phyloP scores from a whole-genome alignment of 495 filamentous ascomycete species.

The Penicillium pulvis region DNA sequence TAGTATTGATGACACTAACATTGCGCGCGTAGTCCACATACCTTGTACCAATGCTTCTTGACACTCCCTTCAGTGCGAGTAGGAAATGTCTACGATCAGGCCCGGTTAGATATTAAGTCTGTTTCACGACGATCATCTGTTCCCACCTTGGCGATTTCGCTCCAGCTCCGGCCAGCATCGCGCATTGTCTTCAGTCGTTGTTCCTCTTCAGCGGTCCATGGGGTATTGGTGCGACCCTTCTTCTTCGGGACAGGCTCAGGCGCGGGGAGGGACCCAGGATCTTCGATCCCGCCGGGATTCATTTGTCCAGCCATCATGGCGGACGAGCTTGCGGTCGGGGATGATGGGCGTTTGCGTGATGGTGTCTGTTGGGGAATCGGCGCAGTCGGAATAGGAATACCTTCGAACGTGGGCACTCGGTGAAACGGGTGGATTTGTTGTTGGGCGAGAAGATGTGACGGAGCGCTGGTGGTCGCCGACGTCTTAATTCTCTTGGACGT shows the following conservation, averaged over 20 bases:
- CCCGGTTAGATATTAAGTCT: background rate
- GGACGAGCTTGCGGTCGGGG: constrained; percentile 37
- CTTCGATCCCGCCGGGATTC: constrained; percentile 33
- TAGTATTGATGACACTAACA: background rate
- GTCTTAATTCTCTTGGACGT: constrained; percentile 49
- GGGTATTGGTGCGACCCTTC: constrained; percentile 94
- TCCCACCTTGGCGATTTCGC: constrained; percentile 90
- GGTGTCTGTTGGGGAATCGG: constrained; percentile 34
- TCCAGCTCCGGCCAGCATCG: constrained; percentile 91
- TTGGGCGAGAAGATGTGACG: constrained; percentile 43
- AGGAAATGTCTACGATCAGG: constrained; percentile 72
- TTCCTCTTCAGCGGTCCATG: constrained; percentile 95
- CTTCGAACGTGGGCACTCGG: constrained; percentile 41
- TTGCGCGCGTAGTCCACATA: constrained; percentile 32
- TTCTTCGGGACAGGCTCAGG: constrained; percentile 66
- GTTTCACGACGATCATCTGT: background rate
- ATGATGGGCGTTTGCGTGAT: constrained; percentile 50
- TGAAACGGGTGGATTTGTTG: constrained; percentile 49
- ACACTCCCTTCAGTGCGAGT: constrained; percentile 93
- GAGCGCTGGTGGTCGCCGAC: constrained; percentile 39
- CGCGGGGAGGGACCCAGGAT: constrained; percentile 31
- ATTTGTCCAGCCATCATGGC: constrained; percentile 37
- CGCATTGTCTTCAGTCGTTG: constrained; percentile 89
- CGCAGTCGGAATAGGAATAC: constrained; percentile 43
- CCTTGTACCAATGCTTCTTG: constrained; percentile 99